phyloP scores from a whole-genome alignment of 1,284 basidiomycete species.

The Quambalaria eucalypti region DNA sequence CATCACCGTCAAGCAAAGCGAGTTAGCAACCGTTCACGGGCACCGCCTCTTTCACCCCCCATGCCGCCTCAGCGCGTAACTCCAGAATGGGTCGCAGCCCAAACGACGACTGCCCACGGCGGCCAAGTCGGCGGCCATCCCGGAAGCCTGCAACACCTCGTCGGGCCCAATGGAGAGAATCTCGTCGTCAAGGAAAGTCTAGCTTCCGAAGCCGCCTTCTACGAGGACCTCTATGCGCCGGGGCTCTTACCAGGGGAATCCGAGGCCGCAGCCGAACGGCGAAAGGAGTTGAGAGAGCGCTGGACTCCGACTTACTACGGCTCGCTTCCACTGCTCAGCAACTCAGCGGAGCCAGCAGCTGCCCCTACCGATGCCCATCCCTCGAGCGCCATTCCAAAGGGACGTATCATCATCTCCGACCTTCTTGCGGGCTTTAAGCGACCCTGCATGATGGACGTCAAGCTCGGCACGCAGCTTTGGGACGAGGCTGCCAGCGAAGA shows the following conservation, averaged over 20 bases:
- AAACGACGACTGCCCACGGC: not conserved
- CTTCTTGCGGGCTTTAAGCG: conserved; percentile 62
- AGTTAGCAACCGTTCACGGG: too few species aligned
- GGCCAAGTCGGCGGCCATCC: conserved; percentile 79
- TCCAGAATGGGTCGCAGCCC: not conserved
- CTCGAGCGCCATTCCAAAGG: conserved; percentile 48
- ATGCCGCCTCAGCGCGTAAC: too few species aligned
- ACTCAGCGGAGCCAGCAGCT: conserved; percentile 48
- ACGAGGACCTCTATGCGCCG: conserved; percentile 55
- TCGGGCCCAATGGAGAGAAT: conserved; percentile 55
- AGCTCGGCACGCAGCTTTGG: conserved; percentile 77
- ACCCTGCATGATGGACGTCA: conserved; percentile 82
- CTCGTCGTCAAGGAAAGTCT: conserved; percentile 76
- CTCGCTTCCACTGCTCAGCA: conserved; percentile 52
- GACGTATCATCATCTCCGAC: not conserved
- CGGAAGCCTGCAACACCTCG: conserved; percentile 61
- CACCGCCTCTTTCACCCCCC: too few species aligned
- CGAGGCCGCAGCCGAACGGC: not conserved
- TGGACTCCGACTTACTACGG: conserved; percentile 42
- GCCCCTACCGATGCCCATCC: too few species aligned
- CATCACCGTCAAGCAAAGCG: too few species aligned
- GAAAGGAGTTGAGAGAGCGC: not conserved
- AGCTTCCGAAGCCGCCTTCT: conserved; percentile 68
- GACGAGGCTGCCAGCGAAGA: conserved; percentile 63
- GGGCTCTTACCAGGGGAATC: conserved; percentile 27